Evolutionary conservation across 164 flowering plant species (phyloP).

Genomic region (Magnolia sinica): DNA sequence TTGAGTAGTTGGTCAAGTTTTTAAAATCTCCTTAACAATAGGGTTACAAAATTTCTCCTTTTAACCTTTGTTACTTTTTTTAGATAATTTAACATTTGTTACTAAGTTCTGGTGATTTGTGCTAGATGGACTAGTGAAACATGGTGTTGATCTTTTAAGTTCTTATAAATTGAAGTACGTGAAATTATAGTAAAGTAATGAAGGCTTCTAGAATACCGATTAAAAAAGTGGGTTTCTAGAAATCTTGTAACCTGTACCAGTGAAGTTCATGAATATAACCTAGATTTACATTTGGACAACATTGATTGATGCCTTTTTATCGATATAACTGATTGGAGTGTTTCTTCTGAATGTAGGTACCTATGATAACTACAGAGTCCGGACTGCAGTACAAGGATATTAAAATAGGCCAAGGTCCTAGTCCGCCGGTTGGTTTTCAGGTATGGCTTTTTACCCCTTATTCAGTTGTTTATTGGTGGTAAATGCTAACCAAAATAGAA

Average conservation of each 20-base stretch:
- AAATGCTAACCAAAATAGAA: too few species aligned
- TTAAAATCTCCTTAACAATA: too few species aligned
- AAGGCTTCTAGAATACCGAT: too few species aligned
- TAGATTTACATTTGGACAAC: background rate
- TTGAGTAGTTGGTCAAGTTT: too few species aligned
- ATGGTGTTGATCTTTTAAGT: background rate
- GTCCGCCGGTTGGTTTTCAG: constrained; percentile 96
- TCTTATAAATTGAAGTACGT: background rate
- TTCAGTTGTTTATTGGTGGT: background rate
- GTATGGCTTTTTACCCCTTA: constrained; percentile 25
- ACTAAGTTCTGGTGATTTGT: background rate
- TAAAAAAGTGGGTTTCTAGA: too few species aligned
- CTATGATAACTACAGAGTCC: constrained; percentile 89
- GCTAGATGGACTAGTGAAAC: background rate
- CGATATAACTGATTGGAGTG: background rate
- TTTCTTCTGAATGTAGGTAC: constrained; percentile 45
- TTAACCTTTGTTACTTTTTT: too few species aligned
- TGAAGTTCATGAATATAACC: background rate
- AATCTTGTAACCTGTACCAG: background rate
- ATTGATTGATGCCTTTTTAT: background rate
- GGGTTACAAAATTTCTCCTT: too few species aligned
- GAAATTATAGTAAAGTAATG: background rate
- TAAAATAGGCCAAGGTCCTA: constrained; percentile 80
- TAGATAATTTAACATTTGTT: background rate
- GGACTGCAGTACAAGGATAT: constrained; percentile 98